Evolutionary conservation across 2,329 filamentous ascomycete species (phyloP), one percentile per base, ranked within the genome.

Genomic region (Penicillium digitatum): DNA sequence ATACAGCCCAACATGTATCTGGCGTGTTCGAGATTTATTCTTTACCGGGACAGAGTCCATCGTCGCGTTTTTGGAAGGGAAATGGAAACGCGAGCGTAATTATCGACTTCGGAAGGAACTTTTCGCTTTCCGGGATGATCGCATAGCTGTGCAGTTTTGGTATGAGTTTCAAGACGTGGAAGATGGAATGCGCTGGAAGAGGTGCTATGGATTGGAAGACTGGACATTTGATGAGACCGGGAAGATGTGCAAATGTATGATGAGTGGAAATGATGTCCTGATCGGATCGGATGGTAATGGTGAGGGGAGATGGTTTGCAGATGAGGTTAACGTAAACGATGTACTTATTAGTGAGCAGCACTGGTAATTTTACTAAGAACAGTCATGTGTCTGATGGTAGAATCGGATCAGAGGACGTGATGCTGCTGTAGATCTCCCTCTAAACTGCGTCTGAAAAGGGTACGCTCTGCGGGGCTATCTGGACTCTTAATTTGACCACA

Each of bases 71-170:
- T 69, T 95, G 49, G 81, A 80, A 0, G 76, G 82, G 42, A 95
- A 95, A 68, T 95, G 89, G 90, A 73, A 79, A 40, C 82, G 79
- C 20, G 90, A 95, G 70, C 76, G 82, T 40, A 83, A 79, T 16
- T 95, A 95, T 66, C 80, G 81, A 0, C 78, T 95, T 52, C 82
- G 90, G 51, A 95, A 95, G 71, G 90, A 95, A 69, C 77, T 95
- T 1, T 95, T 95, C 72, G 80, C 88, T 1, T 94, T 90, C 66
- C 79, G 76, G 0, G 85, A 86, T 35, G 79, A 93, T 72, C 87
- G 84, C 73, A 93, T 92, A 60, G 90, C 90, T 1, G 90, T 95
- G 22, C 89, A 95, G 68, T 95, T 94, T 71, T 95, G 90, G 90
- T 95, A 93, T 66, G 87, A 95, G 72, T 92, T 85, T 74, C 81